These are phyloP conservation scores for Vanrija humicola DNA, from an alignment of 1,284 basidiomycete genomes.

Conservation along the genomic window DNA sequence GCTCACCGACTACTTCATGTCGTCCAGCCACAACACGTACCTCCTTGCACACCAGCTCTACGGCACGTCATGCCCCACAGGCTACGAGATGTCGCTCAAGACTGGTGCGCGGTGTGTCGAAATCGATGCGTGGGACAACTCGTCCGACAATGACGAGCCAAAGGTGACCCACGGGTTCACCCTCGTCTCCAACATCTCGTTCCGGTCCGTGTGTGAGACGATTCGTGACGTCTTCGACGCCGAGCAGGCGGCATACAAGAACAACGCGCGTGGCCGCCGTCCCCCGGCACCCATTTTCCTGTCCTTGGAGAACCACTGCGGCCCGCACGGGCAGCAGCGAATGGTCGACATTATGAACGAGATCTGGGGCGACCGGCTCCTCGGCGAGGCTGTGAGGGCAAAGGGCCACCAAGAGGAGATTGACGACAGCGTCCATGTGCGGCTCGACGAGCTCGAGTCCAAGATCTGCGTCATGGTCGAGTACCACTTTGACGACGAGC, in stretches of 20 bases:
- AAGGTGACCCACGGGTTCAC: constrained; percentile 22
- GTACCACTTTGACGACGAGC: constrained; percentile 11
- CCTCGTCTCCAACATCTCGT: constrained; percentile 15
- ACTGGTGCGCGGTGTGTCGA: constrained; percentile 18
- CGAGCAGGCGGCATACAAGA: background rate
- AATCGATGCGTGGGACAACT: constrained; percentile 20
- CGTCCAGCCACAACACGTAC: constrained; percentile 96
- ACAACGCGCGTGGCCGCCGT: background rate
- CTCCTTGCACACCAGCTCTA: constrained; percentile 59
- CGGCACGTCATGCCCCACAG: constrained; percentile 9
- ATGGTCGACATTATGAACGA: constrained; percentile 16
- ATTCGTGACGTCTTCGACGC: constrained; percentile 9
- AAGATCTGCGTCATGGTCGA: constrained; percentile 19
- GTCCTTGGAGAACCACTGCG: constrained; percentile 19
- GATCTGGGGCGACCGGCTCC: constrained; percentile 12
- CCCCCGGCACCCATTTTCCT: constrained; percentile 8
- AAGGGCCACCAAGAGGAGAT: constrained; percentile 3
- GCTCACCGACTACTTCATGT: constrained; percentile 83
- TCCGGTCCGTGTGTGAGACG: constrained; percentile 15
- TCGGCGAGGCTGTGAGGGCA: background rate
- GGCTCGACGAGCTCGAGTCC: constrained; percentile 6
- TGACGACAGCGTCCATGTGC: background rate
- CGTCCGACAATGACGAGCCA: constrained; percentile 8
- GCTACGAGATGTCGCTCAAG: constrained; percentile 8
- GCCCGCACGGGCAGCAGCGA: constrained; percentile 10